These are phyloP conservation scores for Thermomucor indicae-seudaticae DNA, from an alignment of 371 early-diverging fungal genomes.

Conservation along the genomic window DNA sequence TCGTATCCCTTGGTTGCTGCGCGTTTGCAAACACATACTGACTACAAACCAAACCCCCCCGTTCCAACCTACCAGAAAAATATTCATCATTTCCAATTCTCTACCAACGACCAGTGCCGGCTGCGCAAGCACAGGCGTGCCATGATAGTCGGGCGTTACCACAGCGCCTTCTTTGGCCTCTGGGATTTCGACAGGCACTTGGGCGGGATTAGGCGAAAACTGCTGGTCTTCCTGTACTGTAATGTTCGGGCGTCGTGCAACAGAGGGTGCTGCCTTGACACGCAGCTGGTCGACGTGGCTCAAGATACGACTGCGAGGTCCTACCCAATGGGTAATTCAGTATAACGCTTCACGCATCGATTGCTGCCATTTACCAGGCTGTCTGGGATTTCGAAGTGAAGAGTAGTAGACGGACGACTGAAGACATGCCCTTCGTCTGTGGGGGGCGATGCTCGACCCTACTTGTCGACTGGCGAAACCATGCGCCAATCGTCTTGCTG, in stretches of 20 bases:
- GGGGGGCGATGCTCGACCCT: no score
- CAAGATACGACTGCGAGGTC: constrained; percentile 35
- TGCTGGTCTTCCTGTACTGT: constrained; percentile 6
- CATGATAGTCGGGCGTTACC: constrained; percentile 30
- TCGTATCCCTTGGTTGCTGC: constrained; percentile 77
- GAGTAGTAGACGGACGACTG: no score
- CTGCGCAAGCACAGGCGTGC: constrained; percentile 46
- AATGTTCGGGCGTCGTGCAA: neutral
- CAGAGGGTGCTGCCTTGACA: neutral
- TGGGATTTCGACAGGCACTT: constrained; percentile 31
- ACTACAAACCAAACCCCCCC: no score
- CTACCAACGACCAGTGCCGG: constrained; percentile 69
- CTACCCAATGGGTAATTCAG: constrained; percentile 5
- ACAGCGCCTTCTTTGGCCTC: constrained; percentile 19
- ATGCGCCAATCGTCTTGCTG: no score
- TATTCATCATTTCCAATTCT: constrained; percentile 84
- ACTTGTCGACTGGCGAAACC: no score
- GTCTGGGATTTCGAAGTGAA: constrained; percentile 11
- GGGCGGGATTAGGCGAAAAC: constrained; percentile 12
- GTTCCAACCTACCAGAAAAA: constrained; percentile 56
- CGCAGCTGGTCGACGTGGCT: constrained; percentile 24
- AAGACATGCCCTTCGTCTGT: no score
- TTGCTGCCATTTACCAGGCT: constrained; percentile 5
- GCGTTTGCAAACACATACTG: no score
- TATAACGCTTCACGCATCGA: neutral